Evolutionary conservation across 2,329 filamentous ascomycete genomes (phyloP).

Genomic region (Tolypocladium inflatum): DNA sequence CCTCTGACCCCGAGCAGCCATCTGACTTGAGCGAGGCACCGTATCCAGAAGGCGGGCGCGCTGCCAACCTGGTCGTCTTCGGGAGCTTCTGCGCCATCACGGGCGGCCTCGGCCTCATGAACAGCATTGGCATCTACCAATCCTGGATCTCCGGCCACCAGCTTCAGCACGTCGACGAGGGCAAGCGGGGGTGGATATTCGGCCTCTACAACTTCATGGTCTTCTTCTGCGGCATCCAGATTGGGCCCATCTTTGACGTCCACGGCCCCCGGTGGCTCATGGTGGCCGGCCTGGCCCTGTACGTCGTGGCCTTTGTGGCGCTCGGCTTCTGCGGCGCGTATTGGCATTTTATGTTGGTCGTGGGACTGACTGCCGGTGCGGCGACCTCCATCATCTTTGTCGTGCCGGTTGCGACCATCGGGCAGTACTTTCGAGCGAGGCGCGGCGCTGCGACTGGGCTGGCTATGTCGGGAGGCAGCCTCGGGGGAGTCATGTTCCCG

Average conservation of each 20-base stretch:
- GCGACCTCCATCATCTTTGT: conserved; percentile 5
- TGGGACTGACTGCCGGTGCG: conserved; percentile 5
- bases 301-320: conserved; percentile 2
- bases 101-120: conserved; percentile 53
- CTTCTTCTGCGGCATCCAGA: conserved; percentile 59
- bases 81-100: conserved; percentile 55
- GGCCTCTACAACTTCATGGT: conserved; percentile 57
- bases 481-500: conserved; percentile 53
- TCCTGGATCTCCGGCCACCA: conserved; percentile 55
- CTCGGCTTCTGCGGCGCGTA: conserved; percentile 6
- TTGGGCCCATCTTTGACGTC: conserved; percentile 60
- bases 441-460: conserved; percentile 71
- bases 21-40: conserved; percentile 5
- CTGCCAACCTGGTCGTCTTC: conserved; percentile 57
- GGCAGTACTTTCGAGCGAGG: conserved; percentile 63
- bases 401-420: conserved; percentile 50
- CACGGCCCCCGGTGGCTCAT: conserved; percentile 52
- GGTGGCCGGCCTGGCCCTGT: conserved; percentile 12
- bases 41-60: conserved; percentile 58
- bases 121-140: conserved; percentile 54
- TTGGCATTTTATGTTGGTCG: conserved; percentile 11
- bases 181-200: conserved; percentile 60
- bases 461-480: conserved; percentile 55
- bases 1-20: background rate
- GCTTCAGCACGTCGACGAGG: conserved; percentile 44